Conservation (phyloP, 257 asterid species). For the Cinchona pubescens region DNA sequence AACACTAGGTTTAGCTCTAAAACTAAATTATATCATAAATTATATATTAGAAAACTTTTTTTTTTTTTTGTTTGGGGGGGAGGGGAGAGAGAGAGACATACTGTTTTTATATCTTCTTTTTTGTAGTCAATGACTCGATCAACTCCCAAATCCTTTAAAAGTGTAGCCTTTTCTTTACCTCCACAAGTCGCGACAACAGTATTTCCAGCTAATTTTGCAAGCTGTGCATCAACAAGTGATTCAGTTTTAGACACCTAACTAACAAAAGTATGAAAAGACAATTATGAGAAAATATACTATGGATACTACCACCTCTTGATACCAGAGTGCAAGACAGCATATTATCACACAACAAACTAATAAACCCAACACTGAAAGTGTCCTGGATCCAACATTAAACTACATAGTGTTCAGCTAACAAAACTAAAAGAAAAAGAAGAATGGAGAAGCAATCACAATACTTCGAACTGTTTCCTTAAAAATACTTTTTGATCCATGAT, state of each 20-base stretch:
- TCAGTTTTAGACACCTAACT: conserved; percentile 19
- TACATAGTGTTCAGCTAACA: background rate
- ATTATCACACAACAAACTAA: background rate
- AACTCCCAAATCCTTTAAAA: conserved; percentile 80
- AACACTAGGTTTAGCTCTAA: background rate
- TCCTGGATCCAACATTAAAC: background rate
- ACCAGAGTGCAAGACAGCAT: conserved; percentile 10
- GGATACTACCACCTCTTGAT: conserved; percentile 1
- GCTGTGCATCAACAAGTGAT: conserved; percentile 47
- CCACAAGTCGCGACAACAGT: conserved; percentile 93
- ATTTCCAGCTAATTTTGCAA: conserved; percentile 91
- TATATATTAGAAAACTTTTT: too few relatives aligned
- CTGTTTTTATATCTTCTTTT: conserved; percentile 68
- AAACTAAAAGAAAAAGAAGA: background rate
- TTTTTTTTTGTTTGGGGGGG: too few relatives aligned
- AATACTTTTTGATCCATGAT: background rate
- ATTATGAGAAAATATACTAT: conserved; percentile 1
- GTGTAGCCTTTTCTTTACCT: conserved; percentile 80
- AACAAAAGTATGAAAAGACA: background rate
- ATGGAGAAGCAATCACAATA: background rate
- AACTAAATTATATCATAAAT: background rate
- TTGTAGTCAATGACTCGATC: conserved; percentile 93
- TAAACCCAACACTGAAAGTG: background rate
- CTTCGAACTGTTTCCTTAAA: background rate
- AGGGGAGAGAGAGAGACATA: too few relatives aligned